These are phyloP conservation scores for Colletotrichum sp. DNA, from an alignment of 2,329 filamentous ascomycete species.

Conservation along the genomic window DNA sequence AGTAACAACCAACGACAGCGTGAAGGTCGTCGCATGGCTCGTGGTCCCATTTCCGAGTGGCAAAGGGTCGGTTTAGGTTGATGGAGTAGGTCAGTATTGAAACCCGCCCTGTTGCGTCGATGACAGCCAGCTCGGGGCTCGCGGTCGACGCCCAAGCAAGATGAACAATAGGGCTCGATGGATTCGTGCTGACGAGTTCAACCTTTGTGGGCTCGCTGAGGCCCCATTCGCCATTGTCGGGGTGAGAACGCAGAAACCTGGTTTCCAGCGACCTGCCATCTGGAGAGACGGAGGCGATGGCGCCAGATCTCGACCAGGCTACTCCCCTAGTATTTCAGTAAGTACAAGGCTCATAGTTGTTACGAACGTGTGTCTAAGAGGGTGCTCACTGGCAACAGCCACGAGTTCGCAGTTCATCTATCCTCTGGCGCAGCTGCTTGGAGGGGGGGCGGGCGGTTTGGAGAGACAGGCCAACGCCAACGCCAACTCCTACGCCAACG, in stretches of 20 bases:
- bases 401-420: slow-evolving; percentile 77
- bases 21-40: slow-evolving; percentile 78
- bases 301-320: slow-evolving; percentile 87
- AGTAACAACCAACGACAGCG: slow-evolving; percentile 82
- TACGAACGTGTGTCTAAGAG: neutral
- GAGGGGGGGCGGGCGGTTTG: slow-evolving; percentile 56
- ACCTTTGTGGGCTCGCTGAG: slow-evolving; percentile 75
- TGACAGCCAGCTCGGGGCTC: slow-evolving; percentile 80
- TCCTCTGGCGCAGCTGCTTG: slow-evolving; percentile 72
- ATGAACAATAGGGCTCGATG: slow-evolving; percentile 75
- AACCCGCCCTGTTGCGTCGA: slow-evolving; percentile 81
- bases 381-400: slow-evolving; percentile 80
- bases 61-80: slow-evolving; percentile 74
- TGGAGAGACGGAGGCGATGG: slow-evolving; percentile 79
- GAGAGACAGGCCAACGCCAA: slow-evolving; percentile 65
- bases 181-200: slow-evolving; percentile 64
- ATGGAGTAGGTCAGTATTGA: slow-evolving; percentile 75
- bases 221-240: slow-evolving; percentile 74
- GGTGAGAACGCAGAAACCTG: slow-evolving; percentile 72
- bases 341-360: neutral
- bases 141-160: slow-evolving; percentile 78
- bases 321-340: slow-evolving; percentile 64
- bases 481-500: slow-evolving; percentile 76
- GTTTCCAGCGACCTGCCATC: slow-evolving; percentile 76
- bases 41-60: slow-evolving; percentile 65